Evolutionary conservation across 2,329 filamentous ascomycete genomes (phyloP).

Genomic region (Colletotrichum gigasporum): DNA sequence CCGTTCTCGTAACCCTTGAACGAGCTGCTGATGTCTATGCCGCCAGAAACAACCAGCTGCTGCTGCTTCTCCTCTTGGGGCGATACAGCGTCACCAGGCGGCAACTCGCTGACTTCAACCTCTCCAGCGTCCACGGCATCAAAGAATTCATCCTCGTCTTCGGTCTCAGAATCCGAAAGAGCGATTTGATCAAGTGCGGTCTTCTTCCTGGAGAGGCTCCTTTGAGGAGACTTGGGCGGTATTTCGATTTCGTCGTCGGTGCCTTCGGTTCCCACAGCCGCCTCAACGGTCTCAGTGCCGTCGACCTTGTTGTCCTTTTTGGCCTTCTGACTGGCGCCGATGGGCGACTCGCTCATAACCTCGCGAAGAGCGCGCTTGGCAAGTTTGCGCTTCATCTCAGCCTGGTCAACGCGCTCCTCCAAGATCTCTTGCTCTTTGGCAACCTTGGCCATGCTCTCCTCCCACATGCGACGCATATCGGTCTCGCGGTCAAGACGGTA

Average conservation of each 20-base stretch:
- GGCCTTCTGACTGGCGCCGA: constrained; percentile 40
- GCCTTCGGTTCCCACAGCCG: constrained; percentile 33
- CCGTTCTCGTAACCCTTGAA: constrained; percentile 95
- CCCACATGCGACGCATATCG: constrained; percentile 95
- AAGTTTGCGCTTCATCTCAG: constrained; percentile 87
- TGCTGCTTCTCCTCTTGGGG: constrained; percentile 54
- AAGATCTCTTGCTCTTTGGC: constrained; percentile 93
- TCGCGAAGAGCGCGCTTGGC: constrained; percentile 92
- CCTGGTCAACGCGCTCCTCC: constrained; percentile 86
- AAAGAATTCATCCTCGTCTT: constrained; percentile 89
- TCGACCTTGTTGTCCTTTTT: constrained; percentile 37
- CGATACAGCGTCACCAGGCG: constrained; percentile 40
- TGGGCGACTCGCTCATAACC: constrained; percentile 62
- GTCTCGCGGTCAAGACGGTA: constrained; percentile 91
- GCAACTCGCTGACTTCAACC: constrained; percentile 80
- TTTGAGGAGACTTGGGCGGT: constrained; percentile 49
- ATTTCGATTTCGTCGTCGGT: constrained; percentile 30
- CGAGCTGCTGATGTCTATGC: constrained; percentile 75
- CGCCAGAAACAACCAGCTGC: constrained; percentile 55
- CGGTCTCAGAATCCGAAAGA: constrained; percentile 82
- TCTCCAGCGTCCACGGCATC: constrained; percentile 95
- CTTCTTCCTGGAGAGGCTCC: constrained; percentile 63
- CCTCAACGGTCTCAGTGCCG: constrained; percentile 44
- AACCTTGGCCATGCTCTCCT: constrained; percentile 98
- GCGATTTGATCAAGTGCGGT: constrained; percentile 76